Conservation (phyloP, 2,329 filamentous ascomycete species). For the Moelleriella libera region DNA sequence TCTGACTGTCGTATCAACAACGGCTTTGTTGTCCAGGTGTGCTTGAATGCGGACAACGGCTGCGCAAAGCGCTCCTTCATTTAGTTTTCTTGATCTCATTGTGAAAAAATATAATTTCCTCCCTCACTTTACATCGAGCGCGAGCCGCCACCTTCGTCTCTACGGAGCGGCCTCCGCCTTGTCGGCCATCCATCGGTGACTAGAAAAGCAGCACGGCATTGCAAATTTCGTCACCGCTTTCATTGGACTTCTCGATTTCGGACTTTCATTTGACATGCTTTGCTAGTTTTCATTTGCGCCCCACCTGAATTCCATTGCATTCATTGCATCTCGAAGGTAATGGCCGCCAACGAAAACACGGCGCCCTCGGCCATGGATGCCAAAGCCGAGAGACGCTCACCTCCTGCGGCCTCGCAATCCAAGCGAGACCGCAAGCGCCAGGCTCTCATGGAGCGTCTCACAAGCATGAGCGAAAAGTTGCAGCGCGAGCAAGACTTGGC, state of each 20-base stretch:
- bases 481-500: slow-evolving; percentile 67
- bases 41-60: background rate
- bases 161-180: background rate
- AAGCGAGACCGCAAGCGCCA: slow-evolving; percentile 87
- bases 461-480: slow-evolving; percentile 63
- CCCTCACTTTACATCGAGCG: too few relatives aligned
- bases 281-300: too few relatives aligned
- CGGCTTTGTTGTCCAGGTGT: background rate
- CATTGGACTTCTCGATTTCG: background rate
- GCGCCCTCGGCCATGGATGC: slow-evolving; percentile 16
- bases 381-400: slow-evolving; percentile 21
- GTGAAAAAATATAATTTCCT: too few relatives aligned
- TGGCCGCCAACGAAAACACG: slow-evolving; percentile 25
- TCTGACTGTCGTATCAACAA: background rate
- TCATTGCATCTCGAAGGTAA: slow-evolving; percentile 6
- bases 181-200: background rate
- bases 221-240: background rate
- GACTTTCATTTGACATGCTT: too few relatives aligned
- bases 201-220: background rate
- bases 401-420: slow-evolving; percentile 35
- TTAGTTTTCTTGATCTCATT: too few relatives aligned
- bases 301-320: too few relatives aligned
- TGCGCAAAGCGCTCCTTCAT: background rate
- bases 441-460: slow-evolving; percentile 65
- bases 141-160: too few relatives aligned